phyloP scores from a whole-genome alignment of 164 flowering plant genomes.

The Nymphaea colorata region DNA sequence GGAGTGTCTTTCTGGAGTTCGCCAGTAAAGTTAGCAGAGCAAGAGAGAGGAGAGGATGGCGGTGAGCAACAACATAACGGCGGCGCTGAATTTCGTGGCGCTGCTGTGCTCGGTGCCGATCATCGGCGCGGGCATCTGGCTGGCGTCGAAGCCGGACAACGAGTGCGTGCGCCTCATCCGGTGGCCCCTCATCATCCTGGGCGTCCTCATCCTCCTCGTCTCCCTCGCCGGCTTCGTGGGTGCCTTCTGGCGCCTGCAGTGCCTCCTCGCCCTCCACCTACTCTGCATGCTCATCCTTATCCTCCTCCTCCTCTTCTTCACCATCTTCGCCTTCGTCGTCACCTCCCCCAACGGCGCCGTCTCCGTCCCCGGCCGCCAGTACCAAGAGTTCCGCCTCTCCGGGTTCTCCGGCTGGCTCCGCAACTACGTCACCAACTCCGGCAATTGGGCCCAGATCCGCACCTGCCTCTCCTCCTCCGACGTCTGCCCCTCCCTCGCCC shows the following conservation, averaged over 20 bases:
- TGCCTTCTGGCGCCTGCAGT: constrained; percentile 62
- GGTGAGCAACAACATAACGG: constrained; percentile 65
- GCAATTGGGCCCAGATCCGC: constrained; percentile 56
- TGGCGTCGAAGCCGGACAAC: constrained; percentile 71
- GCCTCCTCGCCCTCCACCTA: constrained; percentile 58
- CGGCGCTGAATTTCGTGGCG: constrained; percentile 68
- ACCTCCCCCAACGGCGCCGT: constrained; percentile 53
- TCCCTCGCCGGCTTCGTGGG: constrained; percentile 78
- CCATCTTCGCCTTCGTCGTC: constrained; percentile 68
- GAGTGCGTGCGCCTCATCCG: constrained; percentile 62
- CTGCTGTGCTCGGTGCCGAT: constrained; percentile 70
- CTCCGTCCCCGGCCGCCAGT: constrained; percentile 43
- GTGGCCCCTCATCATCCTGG: constrained; percentile 71
- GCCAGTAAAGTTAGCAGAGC: background rate
- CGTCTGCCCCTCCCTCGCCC: constrained; percentile 39
- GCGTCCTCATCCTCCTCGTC: constrained; percentile 59
- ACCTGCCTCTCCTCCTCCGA: constrained; percentile 41
- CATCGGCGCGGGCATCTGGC: constrained; percentile 75
- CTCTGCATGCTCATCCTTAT: constrained; percentile 70
- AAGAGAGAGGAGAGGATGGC: constrained; percentile 32
- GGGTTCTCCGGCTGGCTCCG: constrained; percentile 71
- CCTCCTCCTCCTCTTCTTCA: constrained; percentile 38
- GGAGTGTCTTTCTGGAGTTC: too few relatives aligned
- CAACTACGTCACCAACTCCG: constrained; percentile 30
- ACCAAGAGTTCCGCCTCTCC: constrained; percentile 50